Conservation (phyloP, 1,284 basidiomycete species). For the Gymnopus androsaceus region DNA sequence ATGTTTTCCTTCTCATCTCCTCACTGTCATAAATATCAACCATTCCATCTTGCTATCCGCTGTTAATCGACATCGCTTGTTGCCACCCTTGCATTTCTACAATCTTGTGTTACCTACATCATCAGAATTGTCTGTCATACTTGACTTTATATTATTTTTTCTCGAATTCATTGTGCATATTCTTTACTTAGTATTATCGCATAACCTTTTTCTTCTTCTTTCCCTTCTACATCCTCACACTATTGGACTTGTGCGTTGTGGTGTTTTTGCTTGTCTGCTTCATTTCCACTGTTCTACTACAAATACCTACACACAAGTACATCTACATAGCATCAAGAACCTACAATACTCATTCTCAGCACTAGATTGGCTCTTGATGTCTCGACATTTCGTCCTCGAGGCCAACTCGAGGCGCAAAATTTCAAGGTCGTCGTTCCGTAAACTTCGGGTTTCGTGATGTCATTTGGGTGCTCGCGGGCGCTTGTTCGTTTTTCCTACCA, state of each 20-base stretch:
- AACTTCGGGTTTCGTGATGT: background rate
- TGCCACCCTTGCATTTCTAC: background rate
- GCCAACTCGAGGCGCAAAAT: no score
- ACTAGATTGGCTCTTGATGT: no score
- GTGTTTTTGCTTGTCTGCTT: background rate
- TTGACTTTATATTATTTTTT: background rate
- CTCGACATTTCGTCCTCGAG: no score
- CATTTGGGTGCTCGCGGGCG: no score
- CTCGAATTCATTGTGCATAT: background rate
- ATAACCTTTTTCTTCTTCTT: background rate
- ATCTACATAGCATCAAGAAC: background rate
- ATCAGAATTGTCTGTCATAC: background rate
- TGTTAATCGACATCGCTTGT: constrained; percentile 1
- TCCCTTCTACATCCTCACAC: background rate
- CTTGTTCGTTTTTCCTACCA: no score
- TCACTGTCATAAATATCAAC: background rate
- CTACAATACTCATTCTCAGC: no score
- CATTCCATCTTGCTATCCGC: constrained; percentile 1
- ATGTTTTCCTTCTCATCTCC: background rate
- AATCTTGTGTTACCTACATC: background rate
- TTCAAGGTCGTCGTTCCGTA: no score
- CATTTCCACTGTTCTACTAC: background rate
- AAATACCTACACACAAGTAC: no score
- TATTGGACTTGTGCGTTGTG: background rate
- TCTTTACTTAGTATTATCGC: background rate